Evolutionary conservation across 192 early-diverging fungal species (phyloP).

Genomic region (Backusella australiensis): DNA sequence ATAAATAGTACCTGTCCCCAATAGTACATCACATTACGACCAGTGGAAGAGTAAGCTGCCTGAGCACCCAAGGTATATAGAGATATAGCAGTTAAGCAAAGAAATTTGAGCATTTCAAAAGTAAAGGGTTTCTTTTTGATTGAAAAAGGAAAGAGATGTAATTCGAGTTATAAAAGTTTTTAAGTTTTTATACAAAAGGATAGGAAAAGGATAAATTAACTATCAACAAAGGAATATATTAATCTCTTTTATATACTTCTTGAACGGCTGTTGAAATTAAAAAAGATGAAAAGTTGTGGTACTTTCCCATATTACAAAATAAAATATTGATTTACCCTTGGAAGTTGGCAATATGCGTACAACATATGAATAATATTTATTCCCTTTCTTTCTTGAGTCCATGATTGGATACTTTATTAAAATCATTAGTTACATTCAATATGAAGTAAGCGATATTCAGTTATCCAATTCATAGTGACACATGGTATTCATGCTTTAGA

Average conservation of each 20-base stretch:
- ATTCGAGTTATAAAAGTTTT: not conserved
- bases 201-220: not conserved
- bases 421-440: not conserved
- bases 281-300: not conserved
- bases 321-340: not conserved
- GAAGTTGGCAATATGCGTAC: not conserved
- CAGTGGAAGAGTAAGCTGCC: not conserved
- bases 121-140: not conserved
- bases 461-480: not conserved
- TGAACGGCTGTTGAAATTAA: not conserved
- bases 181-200: not conserved
- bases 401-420: not conserved
- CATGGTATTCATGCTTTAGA: not conserved
- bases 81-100: not conserved
- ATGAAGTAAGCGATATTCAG: not conserved
- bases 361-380: not conserved
- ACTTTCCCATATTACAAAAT: constrained; percentile 3
- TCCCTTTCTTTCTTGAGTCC: not conserved
- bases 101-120: not conserved
- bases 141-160: not conserved
- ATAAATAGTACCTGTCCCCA: constrained; percentile 12
- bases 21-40: constrained; percentile 6
- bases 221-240: not conserved
- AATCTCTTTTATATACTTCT: not conserved
- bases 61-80: not conserved